Evolutionary conservation across 805 yeast genomes (phyloP).

Genomic region (Sugiyamaella mastotermitis): DNA sequence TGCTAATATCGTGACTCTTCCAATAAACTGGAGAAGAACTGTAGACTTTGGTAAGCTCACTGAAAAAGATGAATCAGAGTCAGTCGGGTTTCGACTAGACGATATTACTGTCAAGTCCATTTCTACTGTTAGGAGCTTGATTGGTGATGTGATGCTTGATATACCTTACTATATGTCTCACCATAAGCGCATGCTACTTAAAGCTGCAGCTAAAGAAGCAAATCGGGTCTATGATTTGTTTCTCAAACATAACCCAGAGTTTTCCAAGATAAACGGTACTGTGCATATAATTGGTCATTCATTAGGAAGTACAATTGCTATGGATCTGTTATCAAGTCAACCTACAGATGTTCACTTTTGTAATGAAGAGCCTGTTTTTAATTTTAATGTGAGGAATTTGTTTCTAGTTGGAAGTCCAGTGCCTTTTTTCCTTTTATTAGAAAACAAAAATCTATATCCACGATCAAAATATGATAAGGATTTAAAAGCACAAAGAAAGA

Average conservation of each 20-base stretch:
- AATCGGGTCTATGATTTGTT: conserved; percentile 63
- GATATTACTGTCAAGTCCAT: conserved; percentile 77
- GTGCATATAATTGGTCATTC: conserved; percentile 91
- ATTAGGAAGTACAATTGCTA: conserved; percentile 75
- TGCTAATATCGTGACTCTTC: conserved; percentile 40
- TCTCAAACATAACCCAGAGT: conserved; percentile 60
- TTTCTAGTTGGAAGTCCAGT: conserved; percentile 85
- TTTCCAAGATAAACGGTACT: conserved; percentile 37
- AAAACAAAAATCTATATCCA: conserved; percentile 26
- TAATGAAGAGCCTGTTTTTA: conserved; percentile 32
- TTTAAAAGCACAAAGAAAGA: too few relatives aligned
- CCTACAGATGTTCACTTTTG: conserved; percentile 25
- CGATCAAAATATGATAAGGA: conserved; percentile 20
- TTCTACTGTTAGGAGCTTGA: conserved; percentile 62
- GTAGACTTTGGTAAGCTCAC: conserved; percentile 32
- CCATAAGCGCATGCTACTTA: conserved; percentile 57
- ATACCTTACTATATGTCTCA: conserved; percentile 71
- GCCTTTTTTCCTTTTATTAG: conserved; percentile 54
- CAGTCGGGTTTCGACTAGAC: conserved; percentile 33
- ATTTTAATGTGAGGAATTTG: conserved; percentile 67
- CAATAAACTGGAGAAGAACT: conserved; percentile 85
- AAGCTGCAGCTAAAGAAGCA: conserved; percentile 62
- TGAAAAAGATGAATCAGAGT: conserved; percentile 4
- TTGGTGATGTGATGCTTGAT: conserved; percentile 85
- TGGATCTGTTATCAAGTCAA: conserved; percentile 56